Percentiles rank a stretch among this genome's conserved stretches.
Conservation (phyloP, 371 early-diverging fungal genomes). For the Batrachochytrium dendrobatidis region DNA sequence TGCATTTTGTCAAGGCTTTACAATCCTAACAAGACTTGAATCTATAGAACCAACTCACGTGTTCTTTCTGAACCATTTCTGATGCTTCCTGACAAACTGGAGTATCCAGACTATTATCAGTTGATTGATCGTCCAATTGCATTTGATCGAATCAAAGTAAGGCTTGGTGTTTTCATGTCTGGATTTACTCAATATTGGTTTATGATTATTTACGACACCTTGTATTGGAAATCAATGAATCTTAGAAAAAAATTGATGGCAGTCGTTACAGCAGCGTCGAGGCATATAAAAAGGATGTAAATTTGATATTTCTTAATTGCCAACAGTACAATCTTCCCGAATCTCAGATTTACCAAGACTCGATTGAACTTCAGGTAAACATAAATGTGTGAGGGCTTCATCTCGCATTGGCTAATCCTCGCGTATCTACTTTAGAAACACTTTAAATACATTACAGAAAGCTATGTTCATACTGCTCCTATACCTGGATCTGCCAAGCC, state of each 20-base stretch:
- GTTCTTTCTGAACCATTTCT: slow-evolving; percentile 24
- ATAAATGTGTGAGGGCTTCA: no score
- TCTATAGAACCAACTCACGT: background rate
- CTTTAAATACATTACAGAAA: background rate
- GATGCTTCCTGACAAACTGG: slow-evolving; percentile 23
- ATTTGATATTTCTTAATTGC: slow-evolving; percentile 65
- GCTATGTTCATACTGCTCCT: background rate
- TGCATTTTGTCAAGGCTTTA: background rate
- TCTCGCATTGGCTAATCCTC: no score
- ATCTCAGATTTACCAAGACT: slow-evolving; percentile 68
- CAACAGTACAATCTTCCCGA: slow-evolving; percentile 66
- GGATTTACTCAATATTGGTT: background rate
- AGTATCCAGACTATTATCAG: slow-evolving; percentile 49
- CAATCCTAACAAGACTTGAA: background rate
- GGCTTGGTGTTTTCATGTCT: background rate
- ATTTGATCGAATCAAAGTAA: slow-evolving; percentile 31
- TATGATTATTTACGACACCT: no score
- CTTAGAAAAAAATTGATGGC: slow-evolving; percentile 18
- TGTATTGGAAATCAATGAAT: no score
- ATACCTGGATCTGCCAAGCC: background rate
- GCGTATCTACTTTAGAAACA: background rate
- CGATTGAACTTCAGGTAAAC: slow-evolving; percentile 34
- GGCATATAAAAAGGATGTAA: slow-evolving; percentile 57
- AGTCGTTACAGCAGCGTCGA: slow-evolving; percentile 43
- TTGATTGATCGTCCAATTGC: slow-evolving; percentile 52